These are phyloP conservation scores for Athelia psychrophila DNA, from an alignment of 1,284 basidiomycete genomes.

Conservation along the genomic window DNA sequence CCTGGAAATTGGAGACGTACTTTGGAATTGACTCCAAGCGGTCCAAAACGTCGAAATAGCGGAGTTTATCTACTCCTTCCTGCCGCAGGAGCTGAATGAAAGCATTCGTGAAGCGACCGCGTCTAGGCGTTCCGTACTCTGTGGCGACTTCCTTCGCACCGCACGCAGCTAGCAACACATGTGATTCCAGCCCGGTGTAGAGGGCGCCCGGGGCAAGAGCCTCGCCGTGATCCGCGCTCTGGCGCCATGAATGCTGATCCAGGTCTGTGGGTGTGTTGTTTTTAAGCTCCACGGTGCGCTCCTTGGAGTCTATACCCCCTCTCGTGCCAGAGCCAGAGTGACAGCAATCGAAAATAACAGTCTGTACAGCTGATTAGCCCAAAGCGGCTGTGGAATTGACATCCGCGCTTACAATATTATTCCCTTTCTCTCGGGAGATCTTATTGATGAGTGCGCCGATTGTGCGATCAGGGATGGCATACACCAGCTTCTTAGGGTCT, in stretches of 20 bases:
- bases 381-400: not conserved
- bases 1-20: conserved; percentile 2
- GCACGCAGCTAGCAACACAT: conserved; percentile 19
- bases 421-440: conserved; percentile 20
- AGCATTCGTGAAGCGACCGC: conserved; percentile 13
- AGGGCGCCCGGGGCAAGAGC: conserved; percentile 2
- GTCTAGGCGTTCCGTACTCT: conserved; percentile 8
- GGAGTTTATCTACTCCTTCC: conserved; percentile 7
- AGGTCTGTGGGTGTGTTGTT: not conserved
- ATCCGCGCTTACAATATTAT: conserved; percentile 26
- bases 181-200: conserved; percentile 9
- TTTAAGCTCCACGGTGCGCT: conserved; percentile 8
- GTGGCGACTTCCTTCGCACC: conserved; percentile 9
- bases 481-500: conserved; percentile 3
- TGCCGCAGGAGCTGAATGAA: conserved; percentile 9
- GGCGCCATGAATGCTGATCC: not conserved
- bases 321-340: conserved; percentile 28
- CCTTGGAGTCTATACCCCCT: conserved; percentile 1
- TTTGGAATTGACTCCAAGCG: conserved; percentile 7
- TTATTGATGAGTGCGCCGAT: conserved; percentile 15
- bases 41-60: conserved; percentile 12
- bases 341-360: conserved; percentile 28
- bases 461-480: conserved; percentile 20
- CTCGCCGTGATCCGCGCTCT: not conserved
- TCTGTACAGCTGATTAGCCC: conserved; percentile 11